These are phyloP conservation scores for Glebionis coronaria DNA, from an alignment of 129 eudicot genomes.

Conservation along the genomic window DNA sequence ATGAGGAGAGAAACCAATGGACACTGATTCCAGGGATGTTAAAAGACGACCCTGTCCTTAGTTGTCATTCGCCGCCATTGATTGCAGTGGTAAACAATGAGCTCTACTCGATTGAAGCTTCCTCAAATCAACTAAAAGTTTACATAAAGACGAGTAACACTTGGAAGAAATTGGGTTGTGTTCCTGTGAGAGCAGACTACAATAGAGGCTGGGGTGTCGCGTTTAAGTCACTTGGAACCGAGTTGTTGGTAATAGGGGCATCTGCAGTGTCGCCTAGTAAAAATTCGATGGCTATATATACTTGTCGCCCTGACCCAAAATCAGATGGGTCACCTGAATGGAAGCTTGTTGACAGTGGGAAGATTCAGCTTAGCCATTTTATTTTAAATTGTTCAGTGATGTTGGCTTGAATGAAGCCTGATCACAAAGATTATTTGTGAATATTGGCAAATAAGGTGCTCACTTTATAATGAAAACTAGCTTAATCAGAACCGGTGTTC, in stretches of 20 bases:
- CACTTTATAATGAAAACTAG: too few species aligned
- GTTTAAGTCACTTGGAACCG: conserved; percentile 60
- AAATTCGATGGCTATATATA: conserved; percentile 46
- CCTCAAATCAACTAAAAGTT: conserved; percentile 56
- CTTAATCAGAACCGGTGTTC: too few species aligned
- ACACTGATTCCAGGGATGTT: conserved; percentile 52
- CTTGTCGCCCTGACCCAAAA: conserved; percentile 49
- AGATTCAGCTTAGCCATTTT: conserved; percentile 45
- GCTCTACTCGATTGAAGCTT: conserved; percentile 55
- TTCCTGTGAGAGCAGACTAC: conserved; percentile 64
- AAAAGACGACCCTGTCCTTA: conserved; percentile 51
- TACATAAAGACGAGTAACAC: conserved; percentile 49
- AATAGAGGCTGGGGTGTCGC: conserved; percentile 79
- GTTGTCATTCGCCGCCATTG: conserved; percentile 61
- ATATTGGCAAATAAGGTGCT: too few species aligned
- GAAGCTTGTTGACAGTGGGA: conserved; percentile 44
- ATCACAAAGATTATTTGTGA: too few species aligned
- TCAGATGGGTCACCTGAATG: conserved; percentile 38
- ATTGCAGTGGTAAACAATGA: conserved; percentile 70
- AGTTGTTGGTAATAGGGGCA: conserved; percentile 66
- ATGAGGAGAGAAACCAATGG: conserved; percentile 45
- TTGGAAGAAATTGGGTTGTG: conserved; percentile 60
- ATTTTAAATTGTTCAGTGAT: conserved; percentile 65
- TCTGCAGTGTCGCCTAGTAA: conserved; percentile 29
- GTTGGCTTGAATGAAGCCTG: conserved; percentile 44